Base-by-base conservation (phyloP, 441 rosid genomes). In the Mallotus repandus region DNA sequence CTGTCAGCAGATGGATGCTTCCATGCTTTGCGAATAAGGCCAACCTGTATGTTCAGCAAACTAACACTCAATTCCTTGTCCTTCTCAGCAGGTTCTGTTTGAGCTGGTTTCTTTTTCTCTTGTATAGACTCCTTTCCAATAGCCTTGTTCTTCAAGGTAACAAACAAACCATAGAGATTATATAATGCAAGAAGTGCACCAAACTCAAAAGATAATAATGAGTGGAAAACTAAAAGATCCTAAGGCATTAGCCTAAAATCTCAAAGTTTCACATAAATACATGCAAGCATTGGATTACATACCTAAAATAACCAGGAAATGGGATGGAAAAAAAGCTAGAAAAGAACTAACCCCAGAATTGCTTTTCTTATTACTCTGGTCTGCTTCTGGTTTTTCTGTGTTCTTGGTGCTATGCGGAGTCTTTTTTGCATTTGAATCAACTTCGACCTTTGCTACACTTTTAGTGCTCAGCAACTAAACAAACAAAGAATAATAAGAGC, bases 1-100 rank as follows among this genome's bases (percentile, higher is more conserved):
- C 98, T 96, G 83, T 96, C 99, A 12, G 99, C 99, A 16, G 98
- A 93, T n/a, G 99, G 98, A 80, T 96, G 99, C 76, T 96, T 96
- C 97, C 94, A 90, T 66, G 97, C 94, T 84, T 91, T 95, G 75
- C 89, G 86, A 74, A 96, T 89, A 52, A 87, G 88, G 74, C 99
- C 99, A 78, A 96, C 97, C 79, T 87, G 97, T 71, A 93, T 84
- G 79, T 91, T 90, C 63, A 96, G 87, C 85, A 96, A 85, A 78
- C 97, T 91, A 76, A 96, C 96, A 81, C 92, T 86, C 71, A 96
- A 77, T 81, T 93, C 99, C 74, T 72, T 82, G 54, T 91, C 98
- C 79, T 87, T 87, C 29, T 85, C 94, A 77, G 76, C 81, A 79
- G 89, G 81, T 82, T 74, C 94, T 69, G 81, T 19, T 77, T 81